Evolutionary conservation across 2,329 filamentous ascomycete species (phyloP).

Genomic region (Pseudogymnoascus sp.): DNA sequence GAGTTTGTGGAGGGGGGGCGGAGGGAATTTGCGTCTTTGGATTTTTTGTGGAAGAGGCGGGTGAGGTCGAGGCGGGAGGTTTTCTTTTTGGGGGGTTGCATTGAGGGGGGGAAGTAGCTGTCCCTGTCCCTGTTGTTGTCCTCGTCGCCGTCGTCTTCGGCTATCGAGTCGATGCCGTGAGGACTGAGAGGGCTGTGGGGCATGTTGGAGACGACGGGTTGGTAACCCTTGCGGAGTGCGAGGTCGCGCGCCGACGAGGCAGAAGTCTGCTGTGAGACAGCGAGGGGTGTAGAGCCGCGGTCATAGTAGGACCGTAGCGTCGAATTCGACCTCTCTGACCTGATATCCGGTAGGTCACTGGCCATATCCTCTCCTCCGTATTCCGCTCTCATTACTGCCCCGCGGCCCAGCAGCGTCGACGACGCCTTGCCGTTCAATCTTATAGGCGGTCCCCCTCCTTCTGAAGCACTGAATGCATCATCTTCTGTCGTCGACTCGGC

Average conservation of each 20-base stretch:
- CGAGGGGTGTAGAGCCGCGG: slow-evolving; percentile 32
- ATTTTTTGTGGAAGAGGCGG: slow-evolving; percentile 16
- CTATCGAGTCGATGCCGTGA: background rate
- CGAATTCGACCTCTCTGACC: slow-evolving; percentile 34
- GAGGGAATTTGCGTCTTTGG: background rate
- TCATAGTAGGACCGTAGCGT: slow-evolving; percentile 40
- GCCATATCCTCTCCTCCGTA: slow-evolving; percentile 25
- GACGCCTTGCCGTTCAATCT: slow-evolving; percentile 35
- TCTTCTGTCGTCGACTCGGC: slow-evolving; percentile 26
- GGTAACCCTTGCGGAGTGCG: slow-evolving; percentile 30
- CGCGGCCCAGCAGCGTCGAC: slow-evolving; percentile 36
- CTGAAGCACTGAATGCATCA: slow-evolving; percentile 21
- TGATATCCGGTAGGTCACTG: slow-evolving; percentile 29
- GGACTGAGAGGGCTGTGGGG: background rate
- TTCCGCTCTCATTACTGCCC: background rate
- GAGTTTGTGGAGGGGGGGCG: background rate
- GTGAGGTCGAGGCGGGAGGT: slow-evolving; percentile 24
- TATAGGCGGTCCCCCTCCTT: slow-evolving; percentile 21
- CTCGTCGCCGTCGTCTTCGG: background rate
- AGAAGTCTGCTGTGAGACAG: slow-evolving; percentile 36
- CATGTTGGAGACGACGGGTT: slow-evolving; percentile 17
- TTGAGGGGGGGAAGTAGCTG: background rate
- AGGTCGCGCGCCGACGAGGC: slow-evolving; percentile 34
- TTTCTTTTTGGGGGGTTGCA: slow-evolving; percentile 21
- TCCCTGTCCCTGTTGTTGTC: background rate